Percentiles rank a stretch among this genome's conserved stretches.
Evolutionary conservation across 1,139 yeast genomes (phyloP).

Genomic region (Yamadazyma jaroonii): DNA sequence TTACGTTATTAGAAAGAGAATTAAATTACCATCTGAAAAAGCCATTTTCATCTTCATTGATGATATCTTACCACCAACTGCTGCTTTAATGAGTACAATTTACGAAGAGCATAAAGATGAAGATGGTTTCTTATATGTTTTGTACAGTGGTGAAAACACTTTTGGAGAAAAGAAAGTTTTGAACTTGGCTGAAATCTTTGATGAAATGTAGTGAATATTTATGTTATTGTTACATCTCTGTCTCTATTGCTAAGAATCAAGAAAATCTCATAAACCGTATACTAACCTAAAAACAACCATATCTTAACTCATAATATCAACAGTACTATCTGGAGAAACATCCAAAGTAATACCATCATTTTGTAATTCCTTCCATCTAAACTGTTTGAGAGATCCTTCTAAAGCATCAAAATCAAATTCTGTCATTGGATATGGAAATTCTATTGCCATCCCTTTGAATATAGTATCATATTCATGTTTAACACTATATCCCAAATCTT

Average conservation of each 20-base stretch:
- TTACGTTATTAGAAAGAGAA: conserved; percentile 93
- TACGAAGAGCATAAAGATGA: conserved; percentile 97
- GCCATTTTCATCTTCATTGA: conserved; percentile 96
- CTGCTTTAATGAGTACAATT: conserved; percentile 90
- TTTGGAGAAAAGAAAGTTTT: conserved; percentile 50
- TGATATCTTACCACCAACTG: conserved; percentile 96
- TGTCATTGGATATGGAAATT: not conserved
- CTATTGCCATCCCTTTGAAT: conserved; percentile 1
- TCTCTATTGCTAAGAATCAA: too few species aligned
- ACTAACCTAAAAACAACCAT: too few species aligned
- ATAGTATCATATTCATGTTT: conserved; percentile 3
- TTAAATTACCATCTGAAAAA: conserved; percentile 93
- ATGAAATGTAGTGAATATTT: not conserved
- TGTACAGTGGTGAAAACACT: conserved; percentile 85
- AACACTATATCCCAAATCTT: not conserved
- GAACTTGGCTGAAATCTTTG: conserved; percentile 11
- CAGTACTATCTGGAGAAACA: conserved; percentile 11
- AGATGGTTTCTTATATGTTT: conserved; percentile 93
- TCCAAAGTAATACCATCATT: conserved; percentile 9
- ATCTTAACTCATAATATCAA: not conserved
- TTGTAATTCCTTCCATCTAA: conserved; percentile 8
- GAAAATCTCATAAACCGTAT: too few species aligned
- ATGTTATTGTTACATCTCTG: too few species aligned
- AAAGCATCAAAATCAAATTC: conserved; percentile 10
- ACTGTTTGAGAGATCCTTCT: conserved; percentile 6